These are phyloP conservation scores for Psilocybe azurescens DNA, from an alignment of 768 basidiomycete genomes.

Conservation along the genomic window DNA sequence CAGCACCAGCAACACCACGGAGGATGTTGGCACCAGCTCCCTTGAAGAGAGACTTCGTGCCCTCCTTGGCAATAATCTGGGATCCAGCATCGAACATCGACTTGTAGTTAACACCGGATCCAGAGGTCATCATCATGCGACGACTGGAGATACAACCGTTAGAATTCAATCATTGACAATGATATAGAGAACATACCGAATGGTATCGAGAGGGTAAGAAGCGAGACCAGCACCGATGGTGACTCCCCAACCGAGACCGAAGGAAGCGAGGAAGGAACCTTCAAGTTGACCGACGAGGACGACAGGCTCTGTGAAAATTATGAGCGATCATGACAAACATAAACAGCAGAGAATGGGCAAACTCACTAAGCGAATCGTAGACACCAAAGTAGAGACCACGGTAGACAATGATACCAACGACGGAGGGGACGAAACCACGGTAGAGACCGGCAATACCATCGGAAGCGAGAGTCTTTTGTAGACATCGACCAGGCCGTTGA, in stretches of 20 bases:
- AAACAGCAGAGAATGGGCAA: not conserved
- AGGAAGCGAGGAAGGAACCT: constrained; percentile 97
- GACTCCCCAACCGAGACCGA: constrained; percentile 98
- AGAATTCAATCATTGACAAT: constrained; percentile 15
- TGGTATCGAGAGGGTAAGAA: constrained; percentile 93
- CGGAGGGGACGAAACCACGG: constrained; percentile 99
- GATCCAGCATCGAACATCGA: constrained; percentile 97
- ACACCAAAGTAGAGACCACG: constrained; percentile 99
- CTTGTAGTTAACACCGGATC: constrained; percentile 95
- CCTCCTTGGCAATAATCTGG: constrained; percentile 96
- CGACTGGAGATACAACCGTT: constrained; percentile 62
- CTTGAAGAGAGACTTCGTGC: constrained; percentile 96
- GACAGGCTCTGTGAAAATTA: constrained; percentile 75
- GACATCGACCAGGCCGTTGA: constrained; percentile 98
- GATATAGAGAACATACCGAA: constrained; percentile 59
- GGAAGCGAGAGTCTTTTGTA: constrained; percentile 97
- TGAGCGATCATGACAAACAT: constrained; percentile 23
- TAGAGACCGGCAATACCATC: constrained; percentile 99
- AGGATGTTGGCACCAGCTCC: constrained; percentile 96
- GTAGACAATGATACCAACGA: constrained; percentile 99
- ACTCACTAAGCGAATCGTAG: constrained; percentile 91
- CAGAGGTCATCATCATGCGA: constrained; percentile 99
- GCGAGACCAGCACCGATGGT: constrained; percentile 99
- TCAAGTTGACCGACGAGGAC: constrained; percentile 95
- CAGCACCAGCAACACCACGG: constrained; percentile 99